A percentile compares a stretch with the other conserved stretches of the same genome.
phyloP scores from a whole-genome alignment of 2,329 filamentous ascomycete species.

The Aspergillus texensis region DNA sequence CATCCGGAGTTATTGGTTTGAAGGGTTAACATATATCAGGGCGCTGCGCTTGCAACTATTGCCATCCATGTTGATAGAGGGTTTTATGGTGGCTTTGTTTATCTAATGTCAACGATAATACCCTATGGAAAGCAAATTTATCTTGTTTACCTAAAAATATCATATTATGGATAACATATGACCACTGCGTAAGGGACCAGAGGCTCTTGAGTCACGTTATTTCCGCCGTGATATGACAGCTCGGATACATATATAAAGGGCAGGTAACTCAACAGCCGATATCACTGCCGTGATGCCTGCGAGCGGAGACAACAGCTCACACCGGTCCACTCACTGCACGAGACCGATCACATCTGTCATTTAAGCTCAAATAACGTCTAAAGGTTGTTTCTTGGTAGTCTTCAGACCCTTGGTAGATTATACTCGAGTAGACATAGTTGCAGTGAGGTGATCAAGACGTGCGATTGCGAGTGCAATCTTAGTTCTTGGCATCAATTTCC shows the following conservation, averaged over 20 bases:
- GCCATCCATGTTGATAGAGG: not conserved
- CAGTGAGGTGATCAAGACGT: constrained; percentile 36
- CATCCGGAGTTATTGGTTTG: constrained; percentile 24
- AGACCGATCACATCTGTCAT: constrained; percentile 13
- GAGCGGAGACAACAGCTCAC: constrained; percentile 18
- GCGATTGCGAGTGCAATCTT: constrained; percentile 34
- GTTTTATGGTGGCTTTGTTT: not conserved
- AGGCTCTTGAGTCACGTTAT: not conserved
- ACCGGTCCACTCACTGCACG: constrained; percentile 13
- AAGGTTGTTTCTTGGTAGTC: constrained; percentile 22
- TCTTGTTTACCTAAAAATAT: not conserved
- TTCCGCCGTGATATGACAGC: not conserved
- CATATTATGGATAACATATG: not conserved
- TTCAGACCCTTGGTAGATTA: constrained; percentile 13
- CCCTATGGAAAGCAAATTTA: not conserved
- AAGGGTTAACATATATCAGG: constrained; percentile 6
- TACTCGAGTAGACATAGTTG: constrained; percentile 21
- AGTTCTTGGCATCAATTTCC: constrained; percentile 23
- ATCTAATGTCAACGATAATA: not conserved
- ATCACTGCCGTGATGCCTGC: constrained; percentile 29
- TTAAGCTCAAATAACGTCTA: constrained; percentile 29
- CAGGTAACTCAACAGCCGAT: constrained; percentile 30
- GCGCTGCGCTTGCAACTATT: not conserved
- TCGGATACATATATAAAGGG: not conserved
- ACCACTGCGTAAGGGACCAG: not conserved